These are phyloP conservation scores for Xylariaceae sp. DNA, from an alignment of 2,329 filamentous ascomycete species.

Conservation along the genomic window DNA sequence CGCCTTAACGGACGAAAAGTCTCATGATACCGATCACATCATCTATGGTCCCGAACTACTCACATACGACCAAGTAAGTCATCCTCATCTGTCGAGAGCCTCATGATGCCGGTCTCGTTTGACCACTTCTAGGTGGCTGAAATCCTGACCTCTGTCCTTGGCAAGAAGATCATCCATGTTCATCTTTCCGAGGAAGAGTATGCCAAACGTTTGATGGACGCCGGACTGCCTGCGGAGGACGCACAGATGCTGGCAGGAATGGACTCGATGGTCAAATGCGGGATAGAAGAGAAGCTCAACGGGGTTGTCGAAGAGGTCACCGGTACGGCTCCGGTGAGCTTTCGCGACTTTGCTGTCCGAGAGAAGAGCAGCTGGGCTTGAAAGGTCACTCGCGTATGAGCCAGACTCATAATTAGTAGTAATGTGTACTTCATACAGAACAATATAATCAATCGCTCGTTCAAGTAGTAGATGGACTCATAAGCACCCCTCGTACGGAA, in stretches of 20 bases:
- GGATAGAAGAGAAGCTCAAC: constrained; percentile 17
- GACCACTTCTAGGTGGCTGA: constrained; percentile 19
- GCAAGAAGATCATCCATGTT: constrained; percentile 23
- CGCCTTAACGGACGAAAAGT: constrained; percentile 21
- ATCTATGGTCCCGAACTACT: constrained; percentile 20
- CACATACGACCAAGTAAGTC: constrained; percentile 22
- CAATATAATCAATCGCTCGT: no score
- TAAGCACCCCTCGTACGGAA: no score
- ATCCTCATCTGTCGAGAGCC: no score
- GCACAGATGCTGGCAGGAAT: constrained; percentile 19
- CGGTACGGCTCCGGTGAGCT: constrained; percentile 19
- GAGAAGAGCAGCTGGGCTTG: constrained; percentile 14
- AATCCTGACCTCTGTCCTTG: constrained; percentile 21
- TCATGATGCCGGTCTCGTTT: background rate
- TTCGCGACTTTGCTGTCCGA: constrained; percentile 18
- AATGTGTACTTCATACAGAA: background rate
- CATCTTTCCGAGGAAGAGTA: constrained; percentile 19
- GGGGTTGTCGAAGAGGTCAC: constrained; percentile 20
- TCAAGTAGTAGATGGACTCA: no score
- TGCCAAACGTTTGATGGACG: constrained; percentile 15
- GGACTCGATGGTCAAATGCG: constrained; percentile 15
- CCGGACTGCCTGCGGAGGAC: constrained; percentile 18
- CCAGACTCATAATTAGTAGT: background rate
- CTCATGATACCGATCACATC: constrained; percentile 19
- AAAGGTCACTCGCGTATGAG: background rate